Evolutionary conservation across 2,329 filamentous ascomycete genomes (phyloP), one percentile per base, ranked within the genome.

Genomic region (Penicillium sp.): DNA sequence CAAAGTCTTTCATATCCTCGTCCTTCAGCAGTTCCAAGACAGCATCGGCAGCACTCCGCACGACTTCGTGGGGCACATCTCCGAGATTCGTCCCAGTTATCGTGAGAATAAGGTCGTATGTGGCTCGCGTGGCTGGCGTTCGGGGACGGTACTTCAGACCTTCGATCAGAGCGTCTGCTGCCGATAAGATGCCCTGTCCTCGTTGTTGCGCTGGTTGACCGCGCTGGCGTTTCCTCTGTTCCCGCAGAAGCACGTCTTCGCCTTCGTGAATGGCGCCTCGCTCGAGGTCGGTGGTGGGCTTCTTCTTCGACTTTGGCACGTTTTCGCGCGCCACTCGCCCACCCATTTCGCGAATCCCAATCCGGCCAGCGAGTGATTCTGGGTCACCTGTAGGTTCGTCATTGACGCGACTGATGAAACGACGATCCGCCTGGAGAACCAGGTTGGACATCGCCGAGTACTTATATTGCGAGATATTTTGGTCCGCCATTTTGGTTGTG

Each of bases 401-500:
- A 61, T 85, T 90, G 63, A 90, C 84, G 69, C 93, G 84, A 56
- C 89, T 89, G 62, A 95, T 86, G 69, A 98, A 97, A 63, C 93
- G 86, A 75, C 90, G 86, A 77, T 98, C 93, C 76, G 90, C 90
- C 87, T 98, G 93, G 82, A 98, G 88, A 68, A 98, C 93, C 89
- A 98, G 86, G 83, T 98, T 98, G 76, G 93, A 98, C 93, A 98
- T 97, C 72, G 88, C 90, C 83, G 90, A 90, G 82, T 96, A 95
- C 74, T 96, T 96, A 81, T 95, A 96, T 74, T 95, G 90, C 72
- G 89, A 90, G 65, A 95, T 87, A 85, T 80, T 77, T 56, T 76
- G 73, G 63, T 78, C 86, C 71, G 86, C 79, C 88, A 91, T 90
- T 46, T 69, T 76, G 66, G 53, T 47, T 51, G 53, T 51, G 25